Percentiles rank a stretch among this genome's conserved stretches.
These are phyloP conservation scores for Fusarium irregulare DNA, from an alignment of 2,329 filamentous ascomycete genomes.

Conservation along the genomic window DNA sequence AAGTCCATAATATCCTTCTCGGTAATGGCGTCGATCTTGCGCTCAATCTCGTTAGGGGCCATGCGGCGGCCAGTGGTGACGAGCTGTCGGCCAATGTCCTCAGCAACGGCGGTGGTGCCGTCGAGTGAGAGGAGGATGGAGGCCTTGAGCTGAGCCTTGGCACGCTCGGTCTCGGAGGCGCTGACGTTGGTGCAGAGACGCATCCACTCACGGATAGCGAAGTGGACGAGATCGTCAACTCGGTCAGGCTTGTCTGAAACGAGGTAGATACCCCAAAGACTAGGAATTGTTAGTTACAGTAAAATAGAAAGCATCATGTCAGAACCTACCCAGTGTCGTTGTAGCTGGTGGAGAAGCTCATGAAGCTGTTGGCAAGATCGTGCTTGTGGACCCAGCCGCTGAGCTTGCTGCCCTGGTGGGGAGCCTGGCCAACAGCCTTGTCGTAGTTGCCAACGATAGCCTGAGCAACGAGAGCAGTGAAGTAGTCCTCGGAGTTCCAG, in stretches of 20 bases:
- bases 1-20: constrained; percentile 98
- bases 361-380: constrained; percentile 98
- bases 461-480: constrained; percentile 96
- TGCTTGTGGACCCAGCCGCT: constrained; percentile 94
- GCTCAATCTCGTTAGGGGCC: constrained; percentile 93
- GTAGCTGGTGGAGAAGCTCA: constrained; percentile 99
- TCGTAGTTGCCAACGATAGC: constrained; percentile 99
- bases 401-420: constrained; percentile 98
- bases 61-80: constrained; percentile 95
- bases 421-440: constrained; percentile 96
- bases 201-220: constrained; percentile 98
- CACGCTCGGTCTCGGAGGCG: constrained; percentile 93
- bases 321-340: constrained; percentile 91
- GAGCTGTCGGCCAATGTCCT: constrained; percentile 98
- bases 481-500: constrained; percentile 99
- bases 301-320: neutral
- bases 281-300: constrained; percentile 55
- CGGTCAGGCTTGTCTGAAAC: constrained; percentile 88
- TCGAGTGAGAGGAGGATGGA: constrained; percentile 97
- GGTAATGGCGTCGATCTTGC: constrained; percentile 86
- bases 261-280: constrained; percentile 99
- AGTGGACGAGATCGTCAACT: constrained; percentile 97
- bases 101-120: constrained; percentile 95
- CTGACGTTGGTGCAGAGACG: constrained; percentile 90
- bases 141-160: constrained; percentile 99